Base-by-base conservation (phyloP, 148 eudicot genomes). In the Heliamphora exappendiculata region DNA sequence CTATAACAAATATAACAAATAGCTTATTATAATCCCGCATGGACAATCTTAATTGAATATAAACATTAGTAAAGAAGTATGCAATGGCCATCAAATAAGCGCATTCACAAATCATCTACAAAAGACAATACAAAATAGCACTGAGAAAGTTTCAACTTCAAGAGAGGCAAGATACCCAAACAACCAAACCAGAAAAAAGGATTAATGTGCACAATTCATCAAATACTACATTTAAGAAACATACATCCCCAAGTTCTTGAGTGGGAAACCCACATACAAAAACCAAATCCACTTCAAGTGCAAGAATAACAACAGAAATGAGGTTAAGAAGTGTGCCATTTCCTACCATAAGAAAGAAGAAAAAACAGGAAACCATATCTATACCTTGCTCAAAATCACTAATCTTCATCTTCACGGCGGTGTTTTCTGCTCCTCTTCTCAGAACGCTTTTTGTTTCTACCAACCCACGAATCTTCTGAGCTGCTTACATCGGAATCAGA, bases 381-480 rank as follows among this genome's bases (percentile, higher is more conserved):
- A 22, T 73, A 82, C 84, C 83, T 78, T 69, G 44, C 44, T 62
- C 11, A 58, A 37, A 29, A 53, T 82, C 64, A 69, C 45, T 78
- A 85, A 47, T 84, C 87, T 62, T 85, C 81, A 66, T 77, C 60
- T 51, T 69, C 74, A 75, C 72, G 85, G 42, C 37, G 73, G 54
- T 85, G 88, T 70, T 88, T 88, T 75, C 88, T 81, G 83, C 89
- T 91, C 88, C 83, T 88, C 89, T 88, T 91, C 75, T 81, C 85
- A 44, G 91, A 83, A 34, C 90, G 87, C 84, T 79, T 91, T 42
- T 85, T 85, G 81, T 86, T 85, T 70, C 94, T 90, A 67, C 94
- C 93, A 76, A 85, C 81, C 70, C 90, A 79, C 17, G 85, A 80
- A 87, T 86, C 89, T 72, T 88, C 91, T 3, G 94, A 85, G 39